Percentiles rank a stretch among this genome's conserved stretches.
Conservation (phyloP, 305 asterid species). For the Fraxinus albicans region DNA sequence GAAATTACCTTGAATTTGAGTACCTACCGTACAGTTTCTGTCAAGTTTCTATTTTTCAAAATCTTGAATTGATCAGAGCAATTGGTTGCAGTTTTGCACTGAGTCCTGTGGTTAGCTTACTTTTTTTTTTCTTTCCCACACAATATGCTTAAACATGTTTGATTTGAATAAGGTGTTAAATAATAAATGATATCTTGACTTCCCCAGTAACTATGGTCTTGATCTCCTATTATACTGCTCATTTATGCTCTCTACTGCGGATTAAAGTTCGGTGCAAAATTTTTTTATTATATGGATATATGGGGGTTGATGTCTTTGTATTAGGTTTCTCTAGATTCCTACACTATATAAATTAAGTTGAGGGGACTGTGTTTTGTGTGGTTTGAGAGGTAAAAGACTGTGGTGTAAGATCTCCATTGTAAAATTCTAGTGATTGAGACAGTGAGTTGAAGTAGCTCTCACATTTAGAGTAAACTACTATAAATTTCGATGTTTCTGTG, state of each 20-base stretch:
- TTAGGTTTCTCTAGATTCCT: background rate
- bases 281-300: background rate
- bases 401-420: background rate
- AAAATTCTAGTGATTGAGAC: background rate
- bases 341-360: background rate
- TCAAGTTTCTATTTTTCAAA: constrained; percentile 1
- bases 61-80: background rate
- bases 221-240: background rate
- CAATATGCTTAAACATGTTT: background rate
- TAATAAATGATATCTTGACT: background rate
- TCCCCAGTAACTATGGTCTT: background rate
- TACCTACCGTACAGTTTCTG: background rate
- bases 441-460: background rate
- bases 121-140: background rate
- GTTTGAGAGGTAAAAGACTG: background rate
- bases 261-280: background rate
- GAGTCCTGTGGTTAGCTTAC: background rate
- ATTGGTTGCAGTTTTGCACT: background rate
- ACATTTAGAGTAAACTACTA: background rate
- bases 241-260: background rate
- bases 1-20: constrained; percentile 12
- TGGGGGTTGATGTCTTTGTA: background rate
- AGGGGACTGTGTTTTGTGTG: background rate
- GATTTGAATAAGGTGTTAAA: background rate
- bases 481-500: background rate